These are phyloP conservation scores for Phoenix roebelenii DNA, from an alignment of 176 grass and related monocot genomes.

Conservation along the genomic window DNA sequence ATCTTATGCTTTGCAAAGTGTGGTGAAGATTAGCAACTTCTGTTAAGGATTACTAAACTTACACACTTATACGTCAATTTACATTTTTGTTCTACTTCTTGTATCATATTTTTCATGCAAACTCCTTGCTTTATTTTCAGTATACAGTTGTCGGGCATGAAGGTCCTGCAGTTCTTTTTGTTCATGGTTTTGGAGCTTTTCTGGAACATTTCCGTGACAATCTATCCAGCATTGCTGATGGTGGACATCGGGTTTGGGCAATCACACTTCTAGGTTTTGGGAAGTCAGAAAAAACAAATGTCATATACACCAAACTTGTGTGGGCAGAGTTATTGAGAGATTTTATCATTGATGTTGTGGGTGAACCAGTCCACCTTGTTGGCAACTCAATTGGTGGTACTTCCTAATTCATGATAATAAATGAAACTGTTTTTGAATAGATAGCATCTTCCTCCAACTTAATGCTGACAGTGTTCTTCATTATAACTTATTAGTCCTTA, in stretches of 20 bases:
- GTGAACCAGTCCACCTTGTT: slow-evolving; percentile 73
- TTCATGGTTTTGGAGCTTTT: slow-evolving; percentile 96
- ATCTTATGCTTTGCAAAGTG: no score
- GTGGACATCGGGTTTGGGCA: slow-evolving; percentile 75
- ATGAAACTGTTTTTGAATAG: no score
- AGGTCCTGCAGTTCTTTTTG: slow-evolving; percentile 72
- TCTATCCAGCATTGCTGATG: slow-evolving; percentile 50
- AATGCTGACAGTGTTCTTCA: no score
- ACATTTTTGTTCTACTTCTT: no score
- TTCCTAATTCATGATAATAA: slow-evolving; percentile 12
- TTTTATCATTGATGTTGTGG: slow-evolving; percentile 71
- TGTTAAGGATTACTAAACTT: no score
- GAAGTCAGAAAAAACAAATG: slow-evolving; percentile 83
- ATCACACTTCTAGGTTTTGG: slow-evolving; percentile 88
- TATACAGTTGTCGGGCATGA: slow-evolving; percentile 54
- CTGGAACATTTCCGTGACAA: slow-evolving; percentile 88
- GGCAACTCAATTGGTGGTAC: slow-evolving; percentile 96
- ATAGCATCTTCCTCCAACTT: no score
- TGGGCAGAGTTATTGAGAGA: slow-evolving; percentile 88
- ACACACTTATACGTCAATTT: no score
- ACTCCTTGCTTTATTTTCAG: slow-evolving; percentile 28
- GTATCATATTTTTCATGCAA: no score
- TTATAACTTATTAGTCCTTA: no score
- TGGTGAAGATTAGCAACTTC: no score
- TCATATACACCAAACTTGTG: slow-evolving; percentile 64